phyloP scores from a whole-genome alignment of 257 asterid genomes.

The Solanum bulbocastanum region DNA sequence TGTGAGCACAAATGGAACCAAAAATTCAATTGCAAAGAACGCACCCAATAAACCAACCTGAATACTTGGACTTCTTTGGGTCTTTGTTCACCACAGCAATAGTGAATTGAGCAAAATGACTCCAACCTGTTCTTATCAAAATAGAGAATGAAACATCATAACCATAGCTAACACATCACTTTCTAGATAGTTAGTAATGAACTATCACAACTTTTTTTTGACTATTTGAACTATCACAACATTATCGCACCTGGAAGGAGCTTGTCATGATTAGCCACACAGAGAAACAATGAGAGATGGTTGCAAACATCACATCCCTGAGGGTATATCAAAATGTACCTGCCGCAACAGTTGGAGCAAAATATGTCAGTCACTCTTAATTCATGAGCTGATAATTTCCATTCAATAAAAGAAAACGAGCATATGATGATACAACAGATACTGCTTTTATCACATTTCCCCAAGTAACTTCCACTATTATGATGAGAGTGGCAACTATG shows the following conservation, averaged over 20 bases:
- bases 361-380: not conserved
- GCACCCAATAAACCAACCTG: constrained; percentile 33
- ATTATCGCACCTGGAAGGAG: constrained; percentile 71
- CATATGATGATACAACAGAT: not conserved
- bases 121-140: constrained; percentile 58
- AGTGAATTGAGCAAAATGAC: constrained; percentile 94
- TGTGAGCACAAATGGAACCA: not conserved
- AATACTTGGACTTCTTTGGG: constrained; percentile 77
- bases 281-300: constrained; percentile 91
- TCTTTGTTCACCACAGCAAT: constrained; percentile 73
- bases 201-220: not conserved
- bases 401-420: not conserved
- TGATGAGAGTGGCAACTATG: not conserved
- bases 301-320: constrained; percentile 97
- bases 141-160: constrained; percentile 2
- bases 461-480: not conserved
- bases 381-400: not conserved
- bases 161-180: not conserved
- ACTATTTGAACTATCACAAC: not conserved
- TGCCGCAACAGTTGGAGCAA: constrained; percentile 20
- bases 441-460: not conserved
- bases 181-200: not conserved
- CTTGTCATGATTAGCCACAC: constrained; percentile 97
- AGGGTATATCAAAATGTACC: constrained; percentile 94
- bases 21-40: not conserved